Conservation (phyloP, 345 rosid genomes). For the Syzygium oleosum region DNA sequence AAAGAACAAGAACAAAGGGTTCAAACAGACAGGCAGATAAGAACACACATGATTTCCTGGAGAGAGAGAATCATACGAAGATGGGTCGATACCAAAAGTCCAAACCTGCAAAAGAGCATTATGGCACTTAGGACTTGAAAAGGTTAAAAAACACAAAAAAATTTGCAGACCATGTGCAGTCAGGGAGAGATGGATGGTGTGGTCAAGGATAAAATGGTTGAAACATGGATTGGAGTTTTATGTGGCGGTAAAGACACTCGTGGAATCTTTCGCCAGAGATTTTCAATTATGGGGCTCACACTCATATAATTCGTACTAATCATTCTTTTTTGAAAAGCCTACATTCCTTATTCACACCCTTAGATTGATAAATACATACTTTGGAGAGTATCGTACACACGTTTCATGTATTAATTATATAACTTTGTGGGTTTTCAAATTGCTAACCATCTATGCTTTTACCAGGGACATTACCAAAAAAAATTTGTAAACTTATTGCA, state of each 20-base stretch:
- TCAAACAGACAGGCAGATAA: not conserved
- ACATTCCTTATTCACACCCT: not conserved
- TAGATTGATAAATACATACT: not conserved
- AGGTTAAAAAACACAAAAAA: not conserved
- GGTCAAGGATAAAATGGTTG: not conserved
- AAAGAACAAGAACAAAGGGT: not conserved
- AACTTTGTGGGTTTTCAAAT: not conserved
- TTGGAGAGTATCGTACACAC: not conserved
- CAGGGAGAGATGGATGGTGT: not conserved
- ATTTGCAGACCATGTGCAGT: not conserved
- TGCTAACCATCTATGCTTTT: not conserved
- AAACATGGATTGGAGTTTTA: not conserved
- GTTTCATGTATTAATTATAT: not conserved
- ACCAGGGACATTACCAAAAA: no score
- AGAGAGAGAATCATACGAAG: not conserved
- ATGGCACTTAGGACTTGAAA: not conserved
- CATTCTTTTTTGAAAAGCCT: not conserved
- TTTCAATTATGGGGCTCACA: not conserved
- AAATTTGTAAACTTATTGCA: no score
- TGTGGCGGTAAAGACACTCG: not conserved
- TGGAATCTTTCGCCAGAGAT: not conserved
- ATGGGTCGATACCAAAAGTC: not conserved
- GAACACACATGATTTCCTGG: not conserved
- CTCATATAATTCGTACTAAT: not conserved
- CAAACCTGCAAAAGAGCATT: not conserved